These are phyloP conservation scores for Tephrocybe sp. DNA, from an alignment of 768 basidiomycete genomes.

Conservation along the genomic window DNA sequence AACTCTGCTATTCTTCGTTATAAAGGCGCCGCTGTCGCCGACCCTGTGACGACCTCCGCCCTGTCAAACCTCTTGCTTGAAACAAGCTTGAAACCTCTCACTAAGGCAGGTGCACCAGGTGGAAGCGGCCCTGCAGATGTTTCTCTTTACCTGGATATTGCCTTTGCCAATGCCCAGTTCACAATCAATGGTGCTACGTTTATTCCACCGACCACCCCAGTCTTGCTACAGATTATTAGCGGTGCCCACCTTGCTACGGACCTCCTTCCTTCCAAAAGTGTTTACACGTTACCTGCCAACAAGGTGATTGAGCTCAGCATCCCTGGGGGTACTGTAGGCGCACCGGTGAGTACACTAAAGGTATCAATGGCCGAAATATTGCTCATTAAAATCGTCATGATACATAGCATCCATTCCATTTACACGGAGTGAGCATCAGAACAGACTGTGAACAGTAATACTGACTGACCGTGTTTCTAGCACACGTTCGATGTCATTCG, in stretches of 20 bases:
- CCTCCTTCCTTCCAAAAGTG: constrained; percentile 44
- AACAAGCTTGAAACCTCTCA: constrained; percentile 14
- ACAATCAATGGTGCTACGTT: constrained; percentile 31
- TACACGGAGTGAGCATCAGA: constrained; percentile 26
- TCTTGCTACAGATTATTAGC: constrained; percentile 58
- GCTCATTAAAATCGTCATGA: too few species aligned
- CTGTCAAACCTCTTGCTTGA: constrained; percentile 28
- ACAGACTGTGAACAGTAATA: too few species aligned
- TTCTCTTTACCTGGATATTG: constrained; percentile 17
- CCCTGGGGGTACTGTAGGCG: constrained; percentile 30
- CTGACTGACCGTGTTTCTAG: constrained; percentile 14
- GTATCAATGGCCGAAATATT: too few species aligned
- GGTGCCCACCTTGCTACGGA: constrained; percentile 45
- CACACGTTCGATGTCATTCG: constrained; percentile 38
- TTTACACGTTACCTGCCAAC: constrained; percentile 46
- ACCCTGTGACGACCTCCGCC: constrained; percentile 30
- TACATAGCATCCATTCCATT: constrained; percentile 26
- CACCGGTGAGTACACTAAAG: constrained; percentile 25
- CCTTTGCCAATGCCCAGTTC: constrained; percentile 19
- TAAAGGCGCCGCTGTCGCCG: constrained; percentile 34
- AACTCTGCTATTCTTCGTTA: constrained; percentile 54
- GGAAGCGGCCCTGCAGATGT: constrained; percentile 20
- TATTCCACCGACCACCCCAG: constrained; percentile 32
- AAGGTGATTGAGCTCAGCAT: constrained; percentile 43
- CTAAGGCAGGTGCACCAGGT: constrained; percentile 13